phyloP scores from a whole-genome alignment of 257 asterid genomes.

The Solanum medicagineum region DNA sequence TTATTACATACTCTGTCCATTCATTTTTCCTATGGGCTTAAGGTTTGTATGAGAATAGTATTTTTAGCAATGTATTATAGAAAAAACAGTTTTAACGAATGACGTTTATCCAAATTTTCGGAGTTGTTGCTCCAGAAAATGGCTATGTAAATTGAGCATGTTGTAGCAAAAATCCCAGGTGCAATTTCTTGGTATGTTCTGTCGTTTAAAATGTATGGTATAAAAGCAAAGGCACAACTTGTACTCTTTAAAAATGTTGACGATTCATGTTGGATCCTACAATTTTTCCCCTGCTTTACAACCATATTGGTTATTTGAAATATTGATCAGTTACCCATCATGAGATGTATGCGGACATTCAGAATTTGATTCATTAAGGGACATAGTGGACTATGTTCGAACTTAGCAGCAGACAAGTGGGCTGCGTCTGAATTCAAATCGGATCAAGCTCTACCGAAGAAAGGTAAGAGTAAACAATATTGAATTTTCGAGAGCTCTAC shows the following conservation, averaged over 20 bases:
- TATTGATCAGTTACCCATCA: not conserved
- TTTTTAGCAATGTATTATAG: constrained; percentile 30
- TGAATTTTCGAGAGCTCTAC: too few species aligned
- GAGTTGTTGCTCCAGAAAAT: not conserved
- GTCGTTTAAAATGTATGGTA: not conserved
- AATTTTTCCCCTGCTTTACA: not conserved
- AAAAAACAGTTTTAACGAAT: constrained; percentile 1
- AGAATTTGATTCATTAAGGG: not conserved
- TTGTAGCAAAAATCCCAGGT: constrained; percentile 1
- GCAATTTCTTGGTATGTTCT: not conserved
- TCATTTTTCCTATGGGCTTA: constrained; percentile 57
- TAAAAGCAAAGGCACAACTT: not conserved
- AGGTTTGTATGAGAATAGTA: constrained; percentile 34
- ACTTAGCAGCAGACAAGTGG: not conserved
- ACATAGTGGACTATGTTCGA: too few species aligned
- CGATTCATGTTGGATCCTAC: too few species aligned
- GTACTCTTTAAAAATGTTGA: too few species aligned
- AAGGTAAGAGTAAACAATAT: too few species aligned
- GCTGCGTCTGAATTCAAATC: not conserved
- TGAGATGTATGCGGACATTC: not conserved
- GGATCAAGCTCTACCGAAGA: not conserved
- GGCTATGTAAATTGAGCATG: constrained; percentile 21
- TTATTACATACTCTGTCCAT: constrained; percentile 39
- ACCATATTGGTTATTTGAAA: not conserved
- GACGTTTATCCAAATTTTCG: constrained; percentile 15